These are phyloP conservation scores for Psilocybe cyanescens DNA, from an alignment of 768 basidiomycete species.

Conservation along the genomic window DNA sequence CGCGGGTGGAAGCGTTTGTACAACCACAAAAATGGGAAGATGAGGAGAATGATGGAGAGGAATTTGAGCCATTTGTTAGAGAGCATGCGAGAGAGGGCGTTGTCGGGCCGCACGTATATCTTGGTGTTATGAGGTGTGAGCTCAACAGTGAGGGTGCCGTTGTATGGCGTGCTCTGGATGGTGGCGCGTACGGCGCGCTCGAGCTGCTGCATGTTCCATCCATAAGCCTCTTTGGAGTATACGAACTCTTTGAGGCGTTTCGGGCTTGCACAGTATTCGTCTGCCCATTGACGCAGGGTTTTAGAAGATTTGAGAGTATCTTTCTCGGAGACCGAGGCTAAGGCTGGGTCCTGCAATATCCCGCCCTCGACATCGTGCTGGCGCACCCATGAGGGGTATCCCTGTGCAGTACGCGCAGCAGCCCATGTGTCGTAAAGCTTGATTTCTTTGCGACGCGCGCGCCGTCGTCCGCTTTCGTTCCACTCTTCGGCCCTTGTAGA, in stretches of 20 bases:
- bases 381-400: slow-evolving; percentile 52
- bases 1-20: slow-evolving; percentile 67
- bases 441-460: slow-evolving; percentile 44
- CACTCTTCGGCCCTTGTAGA: background rate
- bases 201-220: slow-evolving; percentile 49
- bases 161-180: slow-evolving; percentile 46
- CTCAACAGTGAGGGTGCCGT: slow-evolving; percentile 49
- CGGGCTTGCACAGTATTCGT: slow-evolving; percentile 74
- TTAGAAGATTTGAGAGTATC: slow-evolving; percentile 54
- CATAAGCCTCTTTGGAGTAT: slow-evolving; percentile 65
- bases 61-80: slow-evolving; percentile 75
- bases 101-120: slow-evolving; percentile 71
- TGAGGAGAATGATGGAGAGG: slow-evolving; percentile 65
- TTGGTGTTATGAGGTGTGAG: slow-evolving; percentile 50
- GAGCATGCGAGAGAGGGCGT: slow-evolving; percentile 64
- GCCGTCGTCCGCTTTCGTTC: slow-evolving; percentile 30
- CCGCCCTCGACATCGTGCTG: slow-evolving; percentile 17
- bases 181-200: slow-evolving; percentile 44
- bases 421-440: slow-evolving; percentile 50
- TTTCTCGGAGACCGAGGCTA: slow-evolving; percentile 13
- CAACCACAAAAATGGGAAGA: slow-evolving; percentile 85
- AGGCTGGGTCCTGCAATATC: slow-evolving; percentile 15
- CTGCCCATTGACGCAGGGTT: slow-evolving; percentile 78
- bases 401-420: slow-evolving; percentile 44
- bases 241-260: slow-evolving; percentile 81